Percentiles rank a stretch among this genome's conserved stretches.
Conservation (phyloP, 169 alveolate species). For the Cryptosporidium tyzzeri region DNA sequence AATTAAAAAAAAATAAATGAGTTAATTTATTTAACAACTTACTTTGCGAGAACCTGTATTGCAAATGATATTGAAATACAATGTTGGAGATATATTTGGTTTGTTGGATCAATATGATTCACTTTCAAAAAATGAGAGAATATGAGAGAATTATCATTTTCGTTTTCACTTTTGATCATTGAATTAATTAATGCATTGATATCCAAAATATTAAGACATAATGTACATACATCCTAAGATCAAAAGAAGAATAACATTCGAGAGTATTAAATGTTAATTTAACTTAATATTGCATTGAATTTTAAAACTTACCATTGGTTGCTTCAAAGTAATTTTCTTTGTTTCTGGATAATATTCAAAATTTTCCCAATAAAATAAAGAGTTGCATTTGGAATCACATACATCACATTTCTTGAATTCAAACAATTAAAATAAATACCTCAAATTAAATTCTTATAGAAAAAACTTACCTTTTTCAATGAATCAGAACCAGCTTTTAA, state of each 20-base stretch:
- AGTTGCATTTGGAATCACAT: not conserved
- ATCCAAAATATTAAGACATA: slow-evolving; percentile 51
- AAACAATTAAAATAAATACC: not conserved
- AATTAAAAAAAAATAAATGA: not conserved
- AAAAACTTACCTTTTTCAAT: slow-evolving; percentile 13
- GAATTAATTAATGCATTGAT: slow-evolving; percentile 32
- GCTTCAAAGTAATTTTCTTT: not conserved
- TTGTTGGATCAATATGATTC: slow-evolving; percentile 30
- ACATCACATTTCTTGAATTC: slow-evolving; percentile 27
- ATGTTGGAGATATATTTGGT: slow-evolving; percentile 32
- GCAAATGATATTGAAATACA: slow-evolving; percentile 57
- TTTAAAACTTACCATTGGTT: slow-evolving; percentile 32
- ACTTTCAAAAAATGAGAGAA: slow-evolving; percentile 55
- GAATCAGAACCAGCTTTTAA: no score
- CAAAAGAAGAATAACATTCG: not conserved
- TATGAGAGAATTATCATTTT: slow-evolving; percentile 16
- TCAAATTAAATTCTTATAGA: not conserved
- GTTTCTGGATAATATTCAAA: slow-evolving; percentile 6
- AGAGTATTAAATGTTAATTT: not conserved
- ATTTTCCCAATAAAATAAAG: slow-evolving; percentile 38
- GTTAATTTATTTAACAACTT: slow-evolving; percentile 32
- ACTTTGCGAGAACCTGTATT: slow-evolving; percentile 52
- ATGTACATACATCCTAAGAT: slow-evolving; percentile 46
- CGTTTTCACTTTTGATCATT: not conserved
- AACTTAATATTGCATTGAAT: not conserved